Percentiles rank a stretch among this genome's conserved stretches.
These are phyloP conservation scores for Calocybe gambosa DNA, from an alignment of 1,284 basidiomycete genomes.

Conservation along the genomic window DNA sequence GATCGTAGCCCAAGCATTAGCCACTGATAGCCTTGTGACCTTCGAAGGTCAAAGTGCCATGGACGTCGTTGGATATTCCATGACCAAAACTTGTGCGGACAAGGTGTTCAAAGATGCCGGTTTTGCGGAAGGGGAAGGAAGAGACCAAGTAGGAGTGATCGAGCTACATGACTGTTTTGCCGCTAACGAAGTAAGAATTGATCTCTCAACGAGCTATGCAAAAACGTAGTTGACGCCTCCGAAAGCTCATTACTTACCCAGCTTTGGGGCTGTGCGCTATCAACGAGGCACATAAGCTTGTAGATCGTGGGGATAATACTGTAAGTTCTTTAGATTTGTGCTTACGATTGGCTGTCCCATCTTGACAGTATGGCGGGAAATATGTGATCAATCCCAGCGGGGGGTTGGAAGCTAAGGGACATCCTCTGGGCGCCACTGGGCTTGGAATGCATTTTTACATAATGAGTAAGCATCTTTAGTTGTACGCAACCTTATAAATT, in stretches of 20 bases:
- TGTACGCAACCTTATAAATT: slow-evolving; percentile 7
- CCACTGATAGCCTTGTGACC: slow-evolving; percentile 58
- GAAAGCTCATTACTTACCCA: slow-evolving; percentile 76
- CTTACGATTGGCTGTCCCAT: neutral
- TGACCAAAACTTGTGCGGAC: slow-evolving; percentile 69
- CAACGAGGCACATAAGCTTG: slow-evolving; percentile 70
- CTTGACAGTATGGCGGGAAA: slow-evolving; percentile 69
- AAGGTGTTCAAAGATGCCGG: slow-evolving; percentile 71
- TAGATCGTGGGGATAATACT: slow-evolving; percentile 79
- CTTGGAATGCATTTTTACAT: slow-evolving; percentile 89
- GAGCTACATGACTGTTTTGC: slow-evolving; percentile 87
- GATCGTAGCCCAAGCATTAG: slow-evolving; percentile 58
- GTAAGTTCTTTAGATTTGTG: slow-evolving; percentile 30
- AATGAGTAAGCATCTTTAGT: slow-evolving; percentile 47
- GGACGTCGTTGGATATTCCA: slow-evolving; percentile 69
- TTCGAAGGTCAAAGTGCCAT: slow-evolving; percentile 67
- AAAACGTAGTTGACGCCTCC: neutral
- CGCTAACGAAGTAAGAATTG: slow-evolving; percentile 54
- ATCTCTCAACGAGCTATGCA: neutral
- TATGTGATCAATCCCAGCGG: slow-evolving; percentile 87
- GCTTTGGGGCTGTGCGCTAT: slow-evolving; percentile 69
- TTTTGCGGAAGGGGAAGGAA: slow-evolving; percentile 53
- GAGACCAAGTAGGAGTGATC: slow-evolving; percentile 77
- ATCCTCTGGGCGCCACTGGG: slow-evolving; percentile 81
- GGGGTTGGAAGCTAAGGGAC: slow-evolving; percentile 83